phyloP scores from a whole-genome alignment of 495 filamentous ascomycete species.

The Penicillium egyptiacum region DNA sequence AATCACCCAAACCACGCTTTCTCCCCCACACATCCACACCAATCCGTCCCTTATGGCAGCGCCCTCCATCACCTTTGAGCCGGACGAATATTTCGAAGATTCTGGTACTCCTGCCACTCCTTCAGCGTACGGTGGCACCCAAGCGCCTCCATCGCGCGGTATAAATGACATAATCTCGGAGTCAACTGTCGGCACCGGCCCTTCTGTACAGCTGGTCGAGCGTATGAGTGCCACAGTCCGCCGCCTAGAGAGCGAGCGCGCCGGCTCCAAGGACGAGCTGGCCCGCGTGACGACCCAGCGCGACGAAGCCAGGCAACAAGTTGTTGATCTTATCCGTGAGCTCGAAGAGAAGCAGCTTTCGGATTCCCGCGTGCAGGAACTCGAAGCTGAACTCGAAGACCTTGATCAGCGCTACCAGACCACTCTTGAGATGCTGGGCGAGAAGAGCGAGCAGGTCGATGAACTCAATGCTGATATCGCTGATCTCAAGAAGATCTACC shows the following conservation, averaged over 20 bases:
- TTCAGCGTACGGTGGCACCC: slow-evolving; percentile 47
- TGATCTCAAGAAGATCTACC: slow-evolving; percentile 93
- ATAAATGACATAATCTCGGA: slow-evolving; percentile 88
- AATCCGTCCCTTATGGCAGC: slow-evolving; percentile 45
- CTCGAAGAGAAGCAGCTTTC: slow-evolving; percentile 65
- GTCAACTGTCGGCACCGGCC: slow-evolving; percentile 84
- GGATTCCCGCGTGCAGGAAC: slow-evolving; percentile 56
- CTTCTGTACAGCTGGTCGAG: slow-evolving; percentile 93
- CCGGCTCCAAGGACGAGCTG: slow-evolving; percentile 80
- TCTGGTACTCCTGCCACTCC: slow-evolving; percentile 61
- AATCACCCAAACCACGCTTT: slow-evolving; percentile 36
- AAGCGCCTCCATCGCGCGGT: slow-evolving; percentile 50
- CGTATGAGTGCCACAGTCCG: slow-evolving; percentile 93
- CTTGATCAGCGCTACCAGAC: slow-evolving; percentile 76
- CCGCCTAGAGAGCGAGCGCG: slow-evolving; percentile 86
- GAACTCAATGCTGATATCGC: slow-evolving; percentile 85
- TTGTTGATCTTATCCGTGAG: slow-evolving; percentile 84
- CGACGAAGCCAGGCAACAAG: slow-evolving; percentile 87
- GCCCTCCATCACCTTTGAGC: slow-evolving; percentile 60
- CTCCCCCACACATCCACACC: slow-evolving; percentile 35
- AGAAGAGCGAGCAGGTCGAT: slow-evolving; percentile 93
- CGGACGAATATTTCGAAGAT: slow-evolving; percentile 67
- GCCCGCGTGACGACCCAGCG: slow-evolving; percentile 74
- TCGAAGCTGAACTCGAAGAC: slow-evolving; percentile 63
- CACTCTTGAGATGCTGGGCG: slow-evolving; percentile 89